A percentile compares a stretch with the other conserved stretches of the same genome.
phyloP scores from a whole-genome alignment of 1,284 basidiomycete genomes.

The Leccinum proliferum region DNA sequence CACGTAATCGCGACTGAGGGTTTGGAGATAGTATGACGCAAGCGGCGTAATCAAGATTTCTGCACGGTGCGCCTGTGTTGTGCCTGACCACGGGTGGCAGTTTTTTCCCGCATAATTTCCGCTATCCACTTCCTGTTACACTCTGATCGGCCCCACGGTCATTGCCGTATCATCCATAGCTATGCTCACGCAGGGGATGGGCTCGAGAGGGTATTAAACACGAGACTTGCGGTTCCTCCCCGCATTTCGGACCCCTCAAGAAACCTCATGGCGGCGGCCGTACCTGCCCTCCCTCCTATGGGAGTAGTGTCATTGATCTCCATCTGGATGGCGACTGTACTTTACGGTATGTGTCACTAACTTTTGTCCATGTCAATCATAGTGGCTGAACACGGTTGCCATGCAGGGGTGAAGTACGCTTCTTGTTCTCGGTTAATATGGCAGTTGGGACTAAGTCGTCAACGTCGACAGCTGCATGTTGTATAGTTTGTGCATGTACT shows the following conservation, averaged over 20 bases:
- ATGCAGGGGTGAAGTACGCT: constrained; percentile 12
- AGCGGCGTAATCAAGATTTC: neutral
- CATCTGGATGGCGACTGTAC: constrained; percentile 17
- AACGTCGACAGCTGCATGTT: constrained; percentile 9
- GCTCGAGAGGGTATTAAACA: constrained; percentile 5
- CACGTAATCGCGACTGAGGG: neutral
- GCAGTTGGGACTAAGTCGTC: neutral
- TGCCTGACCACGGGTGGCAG: constrained; percentile 8
- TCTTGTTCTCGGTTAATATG: neutral
- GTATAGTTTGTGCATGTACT: constrained; percentile 17
- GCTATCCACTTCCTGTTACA: neutral
- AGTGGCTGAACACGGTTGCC: neutral
- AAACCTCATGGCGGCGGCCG: constrained; percentile 6
- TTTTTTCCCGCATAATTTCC: neutral
- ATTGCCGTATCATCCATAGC: neutral
- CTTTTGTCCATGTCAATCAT: neutral
- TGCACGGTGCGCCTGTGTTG: neutral
- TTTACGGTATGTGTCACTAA: constrained; percentile 10
- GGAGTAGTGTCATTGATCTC: constrained; percentile 13
- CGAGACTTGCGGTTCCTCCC: neutral
- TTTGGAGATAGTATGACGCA: neutral
- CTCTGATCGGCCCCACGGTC: neutral
- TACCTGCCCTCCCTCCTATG: constrained; percentile 8
- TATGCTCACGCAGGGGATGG: neutral
- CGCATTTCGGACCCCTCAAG: neutral